These are phyloP conservation scores for Ceratobasidium papillatum DNA, from an alignment of 1,284 basidiomycete genomes.

Conservation along the genomic window DNA sequence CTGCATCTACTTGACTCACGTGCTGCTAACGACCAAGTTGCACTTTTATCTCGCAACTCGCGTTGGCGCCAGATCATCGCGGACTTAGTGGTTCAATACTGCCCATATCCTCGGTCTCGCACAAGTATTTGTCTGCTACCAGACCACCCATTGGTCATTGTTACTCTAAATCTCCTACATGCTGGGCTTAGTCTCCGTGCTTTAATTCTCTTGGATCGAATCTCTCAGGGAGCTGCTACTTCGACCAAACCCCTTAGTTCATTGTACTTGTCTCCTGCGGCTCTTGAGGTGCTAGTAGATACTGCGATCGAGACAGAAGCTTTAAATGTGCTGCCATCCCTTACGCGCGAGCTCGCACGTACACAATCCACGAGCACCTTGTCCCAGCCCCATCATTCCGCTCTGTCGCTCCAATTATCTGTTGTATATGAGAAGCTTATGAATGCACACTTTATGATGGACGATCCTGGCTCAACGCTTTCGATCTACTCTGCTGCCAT, in stretches of 20 bases:
- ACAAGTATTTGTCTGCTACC: constrained; percentile 28
- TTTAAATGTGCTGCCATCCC: neutral
- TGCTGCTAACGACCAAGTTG: neutral
- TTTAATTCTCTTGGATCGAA: constrained; percentile 13
- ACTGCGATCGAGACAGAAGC: neutral
- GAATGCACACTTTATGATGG: constrained; percentile 22
- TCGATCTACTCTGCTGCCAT: constrained; percentile 10
- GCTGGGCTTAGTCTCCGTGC: neutral
- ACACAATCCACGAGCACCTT: constrained; percentile 20
- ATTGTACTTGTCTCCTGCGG: constrained; percentile 25
- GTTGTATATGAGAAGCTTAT: constrained; percentile 27
- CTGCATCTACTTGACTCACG: neutral
- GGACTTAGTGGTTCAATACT: constrained; percentile 1
- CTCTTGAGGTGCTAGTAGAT: constrained; percentile 23
- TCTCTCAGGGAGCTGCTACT: constrained; percentile 4
- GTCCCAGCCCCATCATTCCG: neutral
- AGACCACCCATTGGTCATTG: constrained; percentile 20
- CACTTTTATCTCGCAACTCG: neutral
- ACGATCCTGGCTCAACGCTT: neutral
- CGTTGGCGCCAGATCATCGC: constrained; percentile 6
- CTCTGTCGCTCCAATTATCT: neutral
- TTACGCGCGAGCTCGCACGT: constrained; percentile 30
- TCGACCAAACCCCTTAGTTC: neutral
- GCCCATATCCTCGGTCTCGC: constrained; percentile 7
- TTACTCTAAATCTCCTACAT: constrained; percentile 5